Evolutionary conservation across 1,139 yeast species (phyloP).

Genomic region (Pichia sp.): DNA sequence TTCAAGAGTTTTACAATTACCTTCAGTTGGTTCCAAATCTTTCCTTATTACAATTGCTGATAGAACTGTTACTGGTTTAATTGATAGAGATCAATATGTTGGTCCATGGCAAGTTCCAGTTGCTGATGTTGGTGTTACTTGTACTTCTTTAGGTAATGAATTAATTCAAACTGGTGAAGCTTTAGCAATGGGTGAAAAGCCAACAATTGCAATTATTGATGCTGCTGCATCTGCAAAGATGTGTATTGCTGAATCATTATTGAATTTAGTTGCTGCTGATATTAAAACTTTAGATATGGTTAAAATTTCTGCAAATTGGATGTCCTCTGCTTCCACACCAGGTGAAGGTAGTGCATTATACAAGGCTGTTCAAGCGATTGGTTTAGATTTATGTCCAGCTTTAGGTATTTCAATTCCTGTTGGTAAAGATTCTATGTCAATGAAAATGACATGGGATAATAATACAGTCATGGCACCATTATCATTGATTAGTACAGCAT

Average conservation of each 20-base stretch:
- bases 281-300: slow-evolving; percentile 68
- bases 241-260: slow-evolving; percentile 91
- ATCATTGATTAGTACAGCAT: slow-evolving; percentile 88
- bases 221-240: slow-evolving; percentile 97
- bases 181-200: slow-evolving; percentile 96
- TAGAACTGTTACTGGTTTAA: slow-evolving; percentile 91
- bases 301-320: slow-evolving; percentile 96
- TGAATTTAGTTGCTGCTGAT: slow-evolving; percentile 89
- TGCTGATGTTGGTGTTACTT: slow-evolving; percentile 97
- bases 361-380: slow-evolving; percentile 96
- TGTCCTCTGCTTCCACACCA: slow-evolving; percentile 93
- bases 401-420: slow-evolving; percentile 92
- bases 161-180: slow-evolving; percentile 86
- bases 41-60: slow-evolving; percentile 97
- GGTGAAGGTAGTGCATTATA: slow-evolving; percentile 96
- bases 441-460: slow-evolving; percentile 97
- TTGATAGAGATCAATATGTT: slow-evolving; percentile 97
- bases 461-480: slow-evolving; percentile 93
- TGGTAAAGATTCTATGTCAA: slow-evolving; percentile 98
- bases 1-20: slow-evolving; percentile 77
- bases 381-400: slow-evolving; percentile 89
- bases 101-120: slow-evolving; percentile 99
- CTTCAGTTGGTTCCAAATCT: slow-evolving; percentile 92
- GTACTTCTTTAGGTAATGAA: slow-evolving; percentile 76
- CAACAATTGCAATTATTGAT: slow-evolving; percentile 79